Conservation (phyloP, 2,329 filamentous ascomycete genomes). For the Verticillium zaregamsianum region DNA sequence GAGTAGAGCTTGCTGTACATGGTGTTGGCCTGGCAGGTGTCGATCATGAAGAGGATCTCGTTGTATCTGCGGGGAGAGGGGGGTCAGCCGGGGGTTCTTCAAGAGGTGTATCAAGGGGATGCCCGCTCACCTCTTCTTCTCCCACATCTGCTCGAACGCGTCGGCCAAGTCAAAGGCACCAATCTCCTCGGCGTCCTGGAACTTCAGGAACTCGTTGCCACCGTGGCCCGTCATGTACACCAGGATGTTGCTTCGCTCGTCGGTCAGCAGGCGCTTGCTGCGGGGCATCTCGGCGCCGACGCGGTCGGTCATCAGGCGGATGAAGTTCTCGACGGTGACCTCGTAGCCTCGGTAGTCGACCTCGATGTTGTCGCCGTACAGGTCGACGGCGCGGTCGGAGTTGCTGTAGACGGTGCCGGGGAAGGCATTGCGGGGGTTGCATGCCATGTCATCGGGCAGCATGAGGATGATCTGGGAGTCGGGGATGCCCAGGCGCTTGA, state of each 20-base stretch:
- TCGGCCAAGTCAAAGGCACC: constrained; percentile 93
- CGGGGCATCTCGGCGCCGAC: constrained; percentile 92
- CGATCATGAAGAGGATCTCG: constrained; percentile 99
- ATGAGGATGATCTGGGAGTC: constrained; percentile 99
- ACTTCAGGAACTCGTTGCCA: constrained; percentile 96
- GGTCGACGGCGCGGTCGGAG: constrained; percentile 87
- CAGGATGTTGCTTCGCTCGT: constrained; percentile 92
- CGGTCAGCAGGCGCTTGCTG: constrained; percentile 89
- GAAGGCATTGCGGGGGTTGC: constrained; percentile 97
- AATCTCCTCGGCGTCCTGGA: constrained; percentile 97
- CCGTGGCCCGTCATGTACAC: constrained; percentile 99
- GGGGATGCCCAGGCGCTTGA: constrained; percentile 95
- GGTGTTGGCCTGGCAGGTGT: constrained; percentile 98
- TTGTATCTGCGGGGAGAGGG: constrained; percentile 61
- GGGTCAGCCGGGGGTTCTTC: not conserved
- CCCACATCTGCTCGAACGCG: constrained; percentile 99
- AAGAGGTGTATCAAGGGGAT: not conserved
- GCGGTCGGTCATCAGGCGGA: constrained; percentile 87
- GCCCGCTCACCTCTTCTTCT: constrained; percentile 80
- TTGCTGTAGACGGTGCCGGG: constrained; percentile 98
- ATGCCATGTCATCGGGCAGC: constrained; percentile 99
- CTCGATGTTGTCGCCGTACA: constrained; percentile 98
- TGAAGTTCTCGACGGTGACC: constrained; percentile 98
- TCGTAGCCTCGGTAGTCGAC: constrained; percentile 98
- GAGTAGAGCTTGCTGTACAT: constrained; percentile 99